These are phyloP conservation scores for Nannochloris sp. DNA, from an alignment of 139 green algal genomes.

Conservation along the genomic window DNA sequence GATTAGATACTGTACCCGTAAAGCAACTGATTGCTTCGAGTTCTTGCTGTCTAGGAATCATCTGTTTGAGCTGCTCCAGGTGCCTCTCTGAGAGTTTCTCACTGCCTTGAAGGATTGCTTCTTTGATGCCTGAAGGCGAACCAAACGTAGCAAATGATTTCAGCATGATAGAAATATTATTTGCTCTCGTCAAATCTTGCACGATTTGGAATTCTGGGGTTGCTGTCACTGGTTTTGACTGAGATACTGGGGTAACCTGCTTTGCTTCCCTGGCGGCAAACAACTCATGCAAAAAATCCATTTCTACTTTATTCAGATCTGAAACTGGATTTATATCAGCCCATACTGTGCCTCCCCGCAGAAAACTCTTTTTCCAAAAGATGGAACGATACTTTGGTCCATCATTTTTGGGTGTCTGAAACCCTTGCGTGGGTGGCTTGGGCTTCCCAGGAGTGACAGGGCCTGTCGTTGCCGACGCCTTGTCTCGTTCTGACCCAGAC, in stretches of 20 bases:
- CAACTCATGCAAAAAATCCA: constrained; percentile 15
- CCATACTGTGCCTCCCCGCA: constrained; percentile 34
- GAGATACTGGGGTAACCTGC: neutral
- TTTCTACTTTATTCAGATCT: constrained; percentile 11
- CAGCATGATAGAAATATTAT: constrained; percentile 74
- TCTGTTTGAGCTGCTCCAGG: constrained; percentile 36
- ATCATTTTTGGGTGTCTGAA: neutral
- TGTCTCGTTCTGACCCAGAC: neutral
- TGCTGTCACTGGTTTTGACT: neutral
- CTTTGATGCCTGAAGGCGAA: constrained; percentile 13
- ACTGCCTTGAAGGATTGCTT: constrained; percentile 27
- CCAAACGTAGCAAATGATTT: constrained; percentile 24
- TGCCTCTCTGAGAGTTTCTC: constrained; percentile 32
- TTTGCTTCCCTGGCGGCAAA: constrained; percentile 14
- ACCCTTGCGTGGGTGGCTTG: neutral
- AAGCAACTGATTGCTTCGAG: constrained; percentile 25
- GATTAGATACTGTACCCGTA: constrained; percentile 15
- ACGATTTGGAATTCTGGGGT: constrained; percentile 32
- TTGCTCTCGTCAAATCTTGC: constrained; percentile 40
- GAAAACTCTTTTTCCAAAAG: constrained; percentile 36
- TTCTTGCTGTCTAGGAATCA: constrained; percentile 43
- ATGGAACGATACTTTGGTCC: constrained; percentile 16
- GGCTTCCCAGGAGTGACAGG: neutral
- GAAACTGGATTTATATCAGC: constrained; percentile 8
- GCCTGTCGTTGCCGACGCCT: neutral